phyloP scores from a whole-genome alignment of 2,329 filamentous ascomycete species.

The Emydomyces testavorans region DNA sequence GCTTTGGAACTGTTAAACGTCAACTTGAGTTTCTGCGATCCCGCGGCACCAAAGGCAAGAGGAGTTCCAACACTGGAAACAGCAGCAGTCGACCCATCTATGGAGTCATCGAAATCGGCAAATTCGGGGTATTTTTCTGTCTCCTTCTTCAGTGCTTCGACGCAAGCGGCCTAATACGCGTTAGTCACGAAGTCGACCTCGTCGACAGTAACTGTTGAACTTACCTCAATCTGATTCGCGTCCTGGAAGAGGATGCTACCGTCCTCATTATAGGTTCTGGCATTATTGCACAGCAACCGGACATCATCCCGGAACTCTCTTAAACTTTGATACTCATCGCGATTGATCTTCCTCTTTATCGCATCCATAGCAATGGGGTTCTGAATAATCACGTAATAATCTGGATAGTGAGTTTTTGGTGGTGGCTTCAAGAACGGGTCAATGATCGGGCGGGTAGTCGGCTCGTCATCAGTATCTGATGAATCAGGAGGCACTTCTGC shows the following conservation, averaged over 20 bases:
- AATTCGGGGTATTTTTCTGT: conserved; percentile 46
- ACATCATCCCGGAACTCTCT: conserved; percentile 75
- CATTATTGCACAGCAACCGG: conserved; percentile 75
- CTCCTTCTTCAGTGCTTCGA: conserved; percentile 44
- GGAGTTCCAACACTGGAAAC: conserved; percentile 48
- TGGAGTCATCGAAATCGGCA: conserved; percentile 43
- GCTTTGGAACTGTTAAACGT: conserved; percentile 40
- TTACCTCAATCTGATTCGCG: conserved; percentile 83
- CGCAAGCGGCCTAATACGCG: conserved; percentile 35
- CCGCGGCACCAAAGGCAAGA: conserved; percentile 43
- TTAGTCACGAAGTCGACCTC: conserved; percentile 9
- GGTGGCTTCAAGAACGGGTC: conserved; percentile 89
- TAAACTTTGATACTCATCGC: conserved; percentile 76
- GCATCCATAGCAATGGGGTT: conserved; percentile 93
- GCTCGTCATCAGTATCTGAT: conserved; percentile 42
- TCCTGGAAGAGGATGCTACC: conserved; percentile 84
- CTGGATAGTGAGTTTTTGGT: conserved; percentile 76
- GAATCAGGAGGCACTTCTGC: conserved; percentile 51
- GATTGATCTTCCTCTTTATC: conserved; percentile 90
- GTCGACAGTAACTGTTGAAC: conserved; percentile 26
- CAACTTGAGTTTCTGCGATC: conserved; percentile 53
- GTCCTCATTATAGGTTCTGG: conserved; percentile 93
- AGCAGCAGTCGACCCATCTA: conserved; percentile 40
- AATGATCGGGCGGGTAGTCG: conserved; percentile 66
- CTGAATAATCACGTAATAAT: conserved; percentile 90